Evolutionary conservation across 768 basidiomycete species (phyloP).

Genomic region (Clitopilus hobsonii): DNA sequence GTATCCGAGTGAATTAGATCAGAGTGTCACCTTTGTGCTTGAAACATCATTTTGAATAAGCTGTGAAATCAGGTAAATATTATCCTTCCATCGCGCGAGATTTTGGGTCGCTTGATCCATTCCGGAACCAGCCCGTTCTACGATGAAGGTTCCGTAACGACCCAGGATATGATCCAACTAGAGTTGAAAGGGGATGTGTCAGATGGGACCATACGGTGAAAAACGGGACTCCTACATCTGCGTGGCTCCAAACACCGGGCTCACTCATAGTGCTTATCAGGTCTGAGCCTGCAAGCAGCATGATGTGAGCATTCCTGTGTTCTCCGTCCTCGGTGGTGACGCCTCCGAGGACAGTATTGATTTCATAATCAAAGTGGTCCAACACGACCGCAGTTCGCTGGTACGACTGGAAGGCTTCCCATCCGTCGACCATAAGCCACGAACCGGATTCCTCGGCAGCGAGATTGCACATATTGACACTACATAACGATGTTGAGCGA

Average conservation of each 20-base stretch:
- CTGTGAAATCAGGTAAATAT: slow-evolving; percentile 89
- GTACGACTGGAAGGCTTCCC: slow-evolving; percentile 95
- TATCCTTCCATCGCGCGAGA: slow-evolving; percentile 72
- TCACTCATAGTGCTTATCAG: slow-evolving; percentile 97
- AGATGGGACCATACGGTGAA: slow-evolving; percentile 7
- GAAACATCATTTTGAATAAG: slow-evolving; percentile 97
- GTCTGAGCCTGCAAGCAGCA: slow-evolving; percentile 97
- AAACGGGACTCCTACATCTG: slow-evolving; percentile 65
- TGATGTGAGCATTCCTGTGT: slow-evolving; percentile 72
- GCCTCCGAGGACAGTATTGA: slow-evolving; percentile 84
- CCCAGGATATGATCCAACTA: slow-evolving; percentile 97
- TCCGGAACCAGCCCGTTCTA: slow-evolving; percentile 92
- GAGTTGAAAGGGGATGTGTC: slow-evolving; percentile 5
- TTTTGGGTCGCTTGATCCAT: slow-evolving; percentile 79
- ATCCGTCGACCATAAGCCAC: slow-evolving; percentile 97
- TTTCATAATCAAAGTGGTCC: slow-evolving; percentile 94
- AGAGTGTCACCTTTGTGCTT: slow-evolving; percentile 69
- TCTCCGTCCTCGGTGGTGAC: slow-evolving; percentile 70
- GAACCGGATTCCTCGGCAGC: slow-evolving; percentile 87
- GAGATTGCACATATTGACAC: slow-evolving; percentile 83
- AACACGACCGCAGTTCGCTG: slow-evolving; percentile 95
- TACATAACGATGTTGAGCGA: slow-evolving; percentile 20
- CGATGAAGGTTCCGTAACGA: slow-evolving; percentile 89
- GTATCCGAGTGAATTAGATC: too few species aligned
- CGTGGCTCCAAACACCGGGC: slow-evolving; percentile 95